Base-by-base conservation (phyloP, 176 grass and related monocot species). In the Guadua angustifolia region DNA sequence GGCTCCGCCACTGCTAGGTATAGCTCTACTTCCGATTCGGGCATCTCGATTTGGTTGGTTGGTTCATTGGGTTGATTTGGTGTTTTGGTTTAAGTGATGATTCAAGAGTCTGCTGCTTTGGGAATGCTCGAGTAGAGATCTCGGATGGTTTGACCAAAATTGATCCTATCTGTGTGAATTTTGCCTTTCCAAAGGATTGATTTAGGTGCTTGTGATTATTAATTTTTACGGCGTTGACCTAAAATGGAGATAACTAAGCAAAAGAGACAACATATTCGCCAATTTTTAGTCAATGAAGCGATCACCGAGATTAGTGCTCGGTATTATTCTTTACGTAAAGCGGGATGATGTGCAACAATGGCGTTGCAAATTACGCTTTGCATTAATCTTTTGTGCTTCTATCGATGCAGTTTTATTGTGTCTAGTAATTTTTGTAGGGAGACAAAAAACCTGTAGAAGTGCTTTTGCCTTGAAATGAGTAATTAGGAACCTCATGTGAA, bases 1-100 rank as follows among this genome's bases (percentile, higher is more conserved):
- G 44, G 36, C 55, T 29, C 87, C 51, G 51, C 51, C 51, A 53
- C 87, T 42, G 1, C 82, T 82, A 89, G 82, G 82, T 76, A 78
- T 46, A 44, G 4, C 11, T 32, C 70, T 3, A 9, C 68, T 15
- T 22, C n/a, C 8, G 81, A 79, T 79, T 45, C 36, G 7, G 3
- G 16, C 36, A 7, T 52, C 49, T 73, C 68, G 68, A 21, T 84
- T n/a, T n/a, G n/a, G n/a, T 79, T 26, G 11, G 22, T 59, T 39
- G 39, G 40, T 17, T 71, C 3, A 5, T 13, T 22, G 18, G 38
- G 44, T 3, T 51, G 67, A 17, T 75, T 80, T 40, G 19, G 22
- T 6, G 14, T 15, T 19, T 84, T 14, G 11, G 5, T 5, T 69
- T 29, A 8, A 29, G 5, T n/a, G 9, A 16, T 29, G 80, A 64